phyloP scores from a whole-genome alignment of 2,329 filamentous ascomycete genomes.

The Madurella mycetomatis region DNA sequence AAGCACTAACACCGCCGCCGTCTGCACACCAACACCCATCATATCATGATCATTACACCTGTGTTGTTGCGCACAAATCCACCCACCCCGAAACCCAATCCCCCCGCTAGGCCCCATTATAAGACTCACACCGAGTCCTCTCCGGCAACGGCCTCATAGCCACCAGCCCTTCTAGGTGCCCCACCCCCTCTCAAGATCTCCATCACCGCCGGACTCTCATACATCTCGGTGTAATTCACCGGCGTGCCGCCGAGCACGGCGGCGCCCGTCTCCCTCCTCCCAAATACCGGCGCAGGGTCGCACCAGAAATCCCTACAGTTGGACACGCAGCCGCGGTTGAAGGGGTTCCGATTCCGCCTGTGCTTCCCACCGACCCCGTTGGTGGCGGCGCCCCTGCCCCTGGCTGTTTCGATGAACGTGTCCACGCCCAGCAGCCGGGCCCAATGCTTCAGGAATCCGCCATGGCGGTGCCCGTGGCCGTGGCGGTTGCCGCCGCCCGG shows the following conservation, averaged over 20 bases:
- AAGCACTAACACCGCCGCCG: too few relatives aligned
- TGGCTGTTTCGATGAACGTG: conserved; percentile 88
- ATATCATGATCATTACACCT: background rate
- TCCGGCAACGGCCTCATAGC: conserved; percentile 60
- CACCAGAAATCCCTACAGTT: conserved; percentile 98
- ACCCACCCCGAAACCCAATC: too few relatives aligned
- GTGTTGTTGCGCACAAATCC: background rate
- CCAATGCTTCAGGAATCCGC: conserved; percentile 71
- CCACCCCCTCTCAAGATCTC: conserved; percentile 32
- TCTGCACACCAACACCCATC: too few relatives aligned
- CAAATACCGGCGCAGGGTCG: conserved; percentile 78
- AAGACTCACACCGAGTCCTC: conserved; percentile 38
- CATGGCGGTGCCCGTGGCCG: conserved; percentile 42
- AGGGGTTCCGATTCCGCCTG: conserved; percentile 69
- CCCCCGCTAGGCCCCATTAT: background rate
- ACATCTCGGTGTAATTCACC: conserved; percentile 85
- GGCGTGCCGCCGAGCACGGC: conserved; percentile 72
- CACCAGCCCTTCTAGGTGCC: conserved; percentile 43
- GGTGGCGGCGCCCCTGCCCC: conserved; percentile 69
- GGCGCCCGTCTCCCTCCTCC: conserved; percentile 65
- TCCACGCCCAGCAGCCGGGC: conserved; percentile 83
- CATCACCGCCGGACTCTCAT: conserved; percentile 75
- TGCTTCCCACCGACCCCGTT: conserved; percentile 59
- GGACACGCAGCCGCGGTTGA: conserved; percentile 72
- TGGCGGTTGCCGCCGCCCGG: conserved; percentile 38